Conservation (phyloP, 306 rosid species). For the Quercus ilex region DNA sequence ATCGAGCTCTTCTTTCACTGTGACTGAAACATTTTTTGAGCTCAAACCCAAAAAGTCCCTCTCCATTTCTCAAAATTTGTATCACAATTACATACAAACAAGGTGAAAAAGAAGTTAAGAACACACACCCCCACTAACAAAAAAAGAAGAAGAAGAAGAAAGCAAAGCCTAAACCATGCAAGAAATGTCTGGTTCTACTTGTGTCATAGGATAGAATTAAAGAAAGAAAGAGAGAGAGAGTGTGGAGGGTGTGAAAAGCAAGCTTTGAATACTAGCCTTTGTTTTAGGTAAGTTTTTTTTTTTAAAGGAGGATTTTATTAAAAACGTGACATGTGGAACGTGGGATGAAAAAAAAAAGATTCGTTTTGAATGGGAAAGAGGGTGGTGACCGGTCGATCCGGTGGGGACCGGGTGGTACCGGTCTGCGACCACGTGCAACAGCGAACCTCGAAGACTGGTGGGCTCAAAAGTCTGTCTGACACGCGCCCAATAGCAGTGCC, state of each 20-base stretch:
- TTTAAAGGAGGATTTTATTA: no score
- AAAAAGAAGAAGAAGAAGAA: neutral
- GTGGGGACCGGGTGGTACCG: conserved; percentile 9
- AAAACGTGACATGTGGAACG: conserved; percentile 16
- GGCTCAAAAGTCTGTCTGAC: conserved; percentile 10
- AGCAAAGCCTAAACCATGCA: conserved; percentile 1
- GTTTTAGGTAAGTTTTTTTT: neutral
- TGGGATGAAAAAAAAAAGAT: conserved; percentile 28
- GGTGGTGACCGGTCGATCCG: conserved; percentile 27
- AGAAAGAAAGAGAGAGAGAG: neutral
- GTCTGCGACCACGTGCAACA: conserved; percentile 47
- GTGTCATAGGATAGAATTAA: neutral
- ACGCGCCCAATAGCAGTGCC: neutral
- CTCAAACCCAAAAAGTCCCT: conserved; percentile 66
- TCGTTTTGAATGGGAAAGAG: neutral
- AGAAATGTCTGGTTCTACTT: conserved; percentile 12
- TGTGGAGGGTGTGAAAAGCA: neutral
- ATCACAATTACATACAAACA: no score
- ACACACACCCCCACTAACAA: no score
- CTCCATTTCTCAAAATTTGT: conserved; percentile 42
- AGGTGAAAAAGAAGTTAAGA: no score
- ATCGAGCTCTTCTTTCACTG: conserved; percentile 33
- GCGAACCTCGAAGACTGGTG: neutral
- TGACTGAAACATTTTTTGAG: conserved; percentile 30
- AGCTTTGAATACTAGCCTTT: neutral